Evolutionary conservation across 2,329 filamentous ascomycete genomes (phyloP).

Genomic region (Harringtonia lauricola): DNA sequence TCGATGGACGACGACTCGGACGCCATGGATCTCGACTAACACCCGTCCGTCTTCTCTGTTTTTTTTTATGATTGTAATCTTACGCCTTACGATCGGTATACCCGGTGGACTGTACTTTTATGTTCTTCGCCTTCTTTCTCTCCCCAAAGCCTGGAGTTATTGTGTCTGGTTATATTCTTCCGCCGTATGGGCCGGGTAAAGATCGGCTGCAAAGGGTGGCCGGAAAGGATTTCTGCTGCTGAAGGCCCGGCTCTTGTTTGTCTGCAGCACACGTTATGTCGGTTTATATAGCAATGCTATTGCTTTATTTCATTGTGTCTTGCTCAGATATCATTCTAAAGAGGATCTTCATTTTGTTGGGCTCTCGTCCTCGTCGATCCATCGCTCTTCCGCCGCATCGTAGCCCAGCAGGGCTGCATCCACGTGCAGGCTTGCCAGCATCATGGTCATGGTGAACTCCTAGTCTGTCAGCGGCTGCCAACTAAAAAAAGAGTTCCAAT

Average conservation of each 20-base stretch:
- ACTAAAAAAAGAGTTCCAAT: not conserved
- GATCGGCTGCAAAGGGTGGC: no score
- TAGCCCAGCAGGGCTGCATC: conserved; percentile 23
- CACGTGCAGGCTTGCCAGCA: conserved; percentile 25
- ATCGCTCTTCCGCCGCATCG: conserved; percentile 19
- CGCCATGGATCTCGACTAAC: conserved; percentile 55
- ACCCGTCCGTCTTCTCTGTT: not conserved
- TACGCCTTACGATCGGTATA: conserved; percentile 11
- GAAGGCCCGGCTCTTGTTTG: no score
- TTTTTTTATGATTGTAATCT: not conserved
- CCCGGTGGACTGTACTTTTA: not conserved
- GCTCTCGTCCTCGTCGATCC: conserved; percentile 6
- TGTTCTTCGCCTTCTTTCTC: not conserved
- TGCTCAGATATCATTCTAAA: no score
- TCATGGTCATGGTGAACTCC: conserved; percentile 26
- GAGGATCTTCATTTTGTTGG: not conserved
- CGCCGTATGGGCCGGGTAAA: no score
- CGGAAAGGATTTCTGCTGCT: no score
- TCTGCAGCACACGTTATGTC: no score
- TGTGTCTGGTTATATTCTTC: no score
- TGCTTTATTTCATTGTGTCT: no score
- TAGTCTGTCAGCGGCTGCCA: conserved; percentile 4
- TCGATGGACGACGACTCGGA: conserved; percentile 35
- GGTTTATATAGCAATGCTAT: no score
- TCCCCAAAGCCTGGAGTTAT: no score